Evolutionary conservation across 106 monocot genomes (phyloP), one percentile per base, ranked within the genome.

Genomic region (Allium fistulosum): DNA sequence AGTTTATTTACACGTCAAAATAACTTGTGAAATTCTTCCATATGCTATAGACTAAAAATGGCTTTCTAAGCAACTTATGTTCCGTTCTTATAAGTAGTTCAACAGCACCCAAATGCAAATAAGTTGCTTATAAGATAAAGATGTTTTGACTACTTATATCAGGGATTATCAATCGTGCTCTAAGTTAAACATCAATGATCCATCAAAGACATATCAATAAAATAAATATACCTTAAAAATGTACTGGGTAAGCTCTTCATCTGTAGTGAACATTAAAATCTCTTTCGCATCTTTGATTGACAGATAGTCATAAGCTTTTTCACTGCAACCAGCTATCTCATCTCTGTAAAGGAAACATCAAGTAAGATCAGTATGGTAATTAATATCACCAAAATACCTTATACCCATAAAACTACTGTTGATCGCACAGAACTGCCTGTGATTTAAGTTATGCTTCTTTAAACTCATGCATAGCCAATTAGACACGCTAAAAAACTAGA

Each of bases 281-380:
- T 81, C 79, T 77, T 89, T 92, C 6, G 97, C 89, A 72, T 99
- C 86, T 64, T 67, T 62, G 65, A 79, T 71, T 49, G 89, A 77
- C 59, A 97, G 66, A 71, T 71, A 89, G 69, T 92, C 92, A 81
- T 97, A 97, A 52, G 92, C 97, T 66, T 97, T 97, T 65, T 97
- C 97, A 69, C 97, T 97, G 72, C 97, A 92, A 53, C 92, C 92
- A 70, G 92, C 97, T 55, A 99, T 87, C 58, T 99, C 92, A 69
- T 99, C 97, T 76, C 97, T 99, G 80, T 58, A 84, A 65, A 22
- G 51, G 15, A 28, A 16, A 37, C 37, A 37, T 37, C 5, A 37
- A 37, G 37, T 1, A 1, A 37, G 37, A 37, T 37, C 5, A 5
- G 37, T 1, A 37, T 37, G 37, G 37, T 37, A 4, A 37, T 37